Percentiles rank a stretch among this genome's conserved stretches.
These are phyloP conservation scores for Pichia sp. DNA, from an alignment of 1,139 yeast species.

Conservation along the genomic window DNA sequence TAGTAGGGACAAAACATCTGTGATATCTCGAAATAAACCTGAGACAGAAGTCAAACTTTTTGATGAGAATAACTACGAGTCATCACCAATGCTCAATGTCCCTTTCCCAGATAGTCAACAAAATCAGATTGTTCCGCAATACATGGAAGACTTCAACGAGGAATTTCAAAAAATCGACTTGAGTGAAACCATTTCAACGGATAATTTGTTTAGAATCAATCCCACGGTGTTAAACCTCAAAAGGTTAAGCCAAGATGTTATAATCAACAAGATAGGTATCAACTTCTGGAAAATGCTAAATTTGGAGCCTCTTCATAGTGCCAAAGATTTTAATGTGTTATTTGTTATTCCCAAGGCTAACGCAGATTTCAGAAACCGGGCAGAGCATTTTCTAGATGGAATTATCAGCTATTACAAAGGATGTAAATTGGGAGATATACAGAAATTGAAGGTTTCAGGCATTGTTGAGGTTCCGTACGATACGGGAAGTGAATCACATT, in stretches of 20 bases:
- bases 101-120: constrained; percentile 12
- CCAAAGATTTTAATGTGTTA: constrained; percentile 52
- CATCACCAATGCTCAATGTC: constrained; percentile 27
- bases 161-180: constrained; percentile 9
- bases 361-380: constrained; percentile 29
- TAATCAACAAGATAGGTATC: constrained; percentile 34
- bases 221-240: constrained; percentile 33
- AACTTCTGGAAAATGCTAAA: constrained; percentile 54
- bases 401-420: constrained; percentile 43
- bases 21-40: not conserved
- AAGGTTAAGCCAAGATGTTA: constrained; percentile 32
- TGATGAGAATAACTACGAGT: constrained; percentile 30
- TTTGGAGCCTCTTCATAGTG: constrained; percentile 47
- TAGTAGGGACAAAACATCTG: not conserved
- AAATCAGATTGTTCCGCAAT: constrained; percentile 1
- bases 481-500: constrained; percentile 35
- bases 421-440: constrained; percentile 44
- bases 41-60: constrained; percentile 17
- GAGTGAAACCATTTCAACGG: constrained; percentile 11
- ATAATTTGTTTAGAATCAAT: constrained; percentile 31
- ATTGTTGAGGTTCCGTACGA: constrained; percentile 22
- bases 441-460: constrained; percentile 19
- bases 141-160: constrained; percentile 11
- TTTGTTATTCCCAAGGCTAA: constrained; percentile 36
- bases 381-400: constrained; percentile 36